Base-by-base conservation (phyloP, 148 eudicot genomes). In the Cornus kousa region DNA sequence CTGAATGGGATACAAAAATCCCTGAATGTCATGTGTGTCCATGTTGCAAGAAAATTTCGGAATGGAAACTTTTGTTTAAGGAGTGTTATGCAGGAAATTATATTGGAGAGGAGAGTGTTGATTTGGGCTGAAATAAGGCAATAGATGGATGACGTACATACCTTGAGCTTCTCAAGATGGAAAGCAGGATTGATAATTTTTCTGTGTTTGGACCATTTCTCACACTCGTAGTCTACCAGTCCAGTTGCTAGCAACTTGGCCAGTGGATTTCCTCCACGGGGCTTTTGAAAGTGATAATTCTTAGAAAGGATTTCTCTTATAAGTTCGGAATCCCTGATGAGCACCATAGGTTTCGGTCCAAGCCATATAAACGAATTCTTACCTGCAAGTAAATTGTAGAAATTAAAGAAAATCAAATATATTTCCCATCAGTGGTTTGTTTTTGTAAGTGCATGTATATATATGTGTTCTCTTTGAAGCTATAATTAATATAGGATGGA, bases 121-220 rank as follows among this genome's bases (percentile, higher is more conserved):
- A 0, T 28, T 28, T 28, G 5, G 37, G 0, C 37, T 28, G 28
- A 28, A 28, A 28, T 28, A 28, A 28, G 28, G 28, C 28, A 28
- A 28, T 28, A 28, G 28, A 28, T 28, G 28, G 28, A 28, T 28
- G 28, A 28, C 28, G 28, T 28, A 28, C 28, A 1, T 28, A 28
- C 87, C 89, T 87, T 87, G 8, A 87, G 32, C 72, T 82, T 87
- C 33, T 87, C 82, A 6, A 79, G 65, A 43, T 80, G 89, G 70
- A 87, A 87, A 60, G 89, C 89, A n/a, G 89, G 89, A 57, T 82
- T 86, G 67, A 86, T 78, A 5, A 86, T 73, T 74, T 81, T 83
- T 74, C 86, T 71, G 53, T 86, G 86, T 65, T 87, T 78, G 9
- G 71, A 76, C 89, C 89, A 87, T 85, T 85, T 80, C 4, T 85